phyloP scores from a whole-genome alignment of 2,329 filamentous ascomycete species.

The Arthrobotrys megalospora region DNA sequence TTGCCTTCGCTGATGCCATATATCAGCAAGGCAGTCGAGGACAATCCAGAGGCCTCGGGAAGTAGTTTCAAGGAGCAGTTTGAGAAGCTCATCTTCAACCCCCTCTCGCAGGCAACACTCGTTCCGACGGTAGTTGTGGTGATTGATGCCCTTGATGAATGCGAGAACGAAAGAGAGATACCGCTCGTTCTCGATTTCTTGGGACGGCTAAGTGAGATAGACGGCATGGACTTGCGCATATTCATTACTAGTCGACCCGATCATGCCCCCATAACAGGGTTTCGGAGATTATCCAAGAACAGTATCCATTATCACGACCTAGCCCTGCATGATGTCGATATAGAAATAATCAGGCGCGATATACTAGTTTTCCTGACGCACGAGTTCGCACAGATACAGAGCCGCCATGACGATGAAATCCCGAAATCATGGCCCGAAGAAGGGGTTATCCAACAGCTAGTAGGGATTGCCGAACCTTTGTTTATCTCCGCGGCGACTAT shows the following conservation, averaged over 20 bases:
- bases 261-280: background rate
- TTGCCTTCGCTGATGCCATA: conserved; percentile 64
- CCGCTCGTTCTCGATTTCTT: conserved; percentile 15
- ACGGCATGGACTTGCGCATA: conserved; percentile 26
- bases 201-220: conserved; percentile 28
- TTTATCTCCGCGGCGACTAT: conserved; percentile 50
- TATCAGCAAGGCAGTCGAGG: conserved; percentile 65
- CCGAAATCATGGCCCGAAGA: conserved; percentile 2
- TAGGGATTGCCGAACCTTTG: conserved; percentile 16
- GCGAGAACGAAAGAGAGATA: conserved; percentile 30
- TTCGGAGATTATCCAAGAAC: background rate
- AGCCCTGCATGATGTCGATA: conserved; percentile 18
- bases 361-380: conserved; percentile 15
- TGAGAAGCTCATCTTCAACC: conserved; percentile 31
- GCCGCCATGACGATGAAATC: background rate
- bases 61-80: conserved; percentile 46
- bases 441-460: conserved; percentile 14
- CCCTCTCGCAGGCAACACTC: conserved; percentile 11
- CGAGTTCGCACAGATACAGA: conserved; percentile 14
- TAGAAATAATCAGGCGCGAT: conserved; percentile 20
- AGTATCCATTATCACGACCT: conserved; percentile 34
- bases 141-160: conserved; percentile 52
- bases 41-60: conserved; percentile 61
- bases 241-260: conserved; percentile 45
- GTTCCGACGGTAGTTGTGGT: conserved; percentile 21